Evolutionary conservation across 1,284 basidiomycete genomes (phyloP).

Genomic region (Pterulicium gracile): DNA sequence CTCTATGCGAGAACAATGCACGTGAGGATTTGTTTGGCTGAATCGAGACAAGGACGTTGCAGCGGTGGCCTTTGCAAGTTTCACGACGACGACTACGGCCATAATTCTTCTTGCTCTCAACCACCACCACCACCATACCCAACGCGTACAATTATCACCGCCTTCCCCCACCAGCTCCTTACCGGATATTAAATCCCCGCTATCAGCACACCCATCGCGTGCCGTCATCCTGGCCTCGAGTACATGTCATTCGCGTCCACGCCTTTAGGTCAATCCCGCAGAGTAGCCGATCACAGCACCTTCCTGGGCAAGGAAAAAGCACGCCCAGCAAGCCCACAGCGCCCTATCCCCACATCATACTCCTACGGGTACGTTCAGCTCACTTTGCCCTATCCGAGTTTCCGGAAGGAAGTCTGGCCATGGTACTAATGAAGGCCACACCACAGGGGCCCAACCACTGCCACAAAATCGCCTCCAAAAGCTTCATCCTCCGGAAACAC

Average conservation of each 20-base stretch:
- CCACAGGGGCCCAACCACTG: constrained; percentile 43
- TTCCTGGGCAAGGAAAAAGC: constrained; percentile 52
- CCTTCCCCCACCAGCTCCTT: background rate
- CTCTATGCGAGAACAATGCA: background rate
- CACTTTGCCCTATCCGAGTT: constrained; percentile 13
- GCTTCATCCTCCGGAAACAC: constrained; percentile 22
- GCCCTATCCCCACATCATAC: constrained; percentile 44
- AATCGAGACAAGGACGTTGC: background rate
- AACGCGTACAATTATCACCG: background rate
- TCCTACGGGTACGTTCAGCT: constrained; percentile 47
- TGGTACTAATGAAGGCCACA: constrained; percentile 8
- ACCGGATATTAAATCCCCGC: background rate
- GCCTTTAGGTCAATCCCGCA: constrained; percentile 63
- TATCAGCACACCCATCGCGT: constrained; percentile 1
- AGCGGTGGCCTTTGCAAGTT: background rate
- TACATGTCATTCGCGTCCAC: constrained; percentile 80
- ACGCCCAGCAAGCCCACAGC: constrained; percentile 25
- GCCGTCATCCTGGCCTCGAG: constrained; percentile 6
- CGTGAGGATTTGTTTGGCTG: background rate
- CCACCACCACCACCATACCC: background rate
- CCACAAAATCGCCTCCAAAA: constrained; percentile 50
- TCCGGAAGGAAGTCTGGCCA: no score
- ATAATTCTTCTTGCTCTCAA: background rate
- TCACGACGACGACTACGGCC: background rate
- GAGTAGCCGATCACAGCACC: constrained; percentile 68